Conservation (phyloP, 2,329 filamentous ascomycete genomes). For the Stagonosporopsis vannaccii region DNA sequence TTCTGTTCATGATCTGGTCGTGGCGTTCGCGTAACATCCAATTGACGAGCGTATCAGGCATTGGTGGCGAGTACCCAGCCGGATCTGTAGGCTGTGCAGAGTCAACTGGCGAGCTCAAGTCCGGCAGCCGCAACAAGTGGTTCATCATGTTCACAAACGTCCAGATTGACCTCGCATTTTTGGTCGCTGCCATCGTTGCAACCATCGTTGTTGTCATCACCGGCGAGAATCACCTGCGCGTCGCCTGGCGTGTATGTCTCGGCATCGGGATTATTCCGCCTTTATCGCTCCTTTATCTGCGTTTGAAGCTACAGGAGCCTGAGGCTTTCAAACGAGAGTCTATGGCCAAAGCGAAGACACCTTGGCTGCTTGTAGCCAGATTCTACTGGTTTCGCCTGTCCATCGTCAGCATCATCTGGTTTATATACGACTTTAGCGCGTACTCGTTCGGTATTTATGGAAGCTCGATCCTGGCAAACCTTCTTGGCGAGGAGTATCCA, state of each 20-base stretch:
- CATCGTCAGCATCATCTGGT: constrained; percentile 64
- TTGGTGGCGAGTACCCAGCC: constrained; percentile 81
- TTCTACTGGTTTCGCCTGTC: constrained; percentile 64
- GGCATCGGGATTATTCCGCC: constrained; percentile 61
- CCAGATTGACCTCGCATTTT: constrained; percentile 86
- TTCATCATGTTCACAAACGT: constrained; percentile 83
- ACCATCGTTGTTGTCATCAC: constrained; percentile 65
- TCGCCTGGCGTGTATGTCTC: constrained; percentile 82
- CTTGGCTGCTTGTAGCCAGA: constrained; percentile 54
- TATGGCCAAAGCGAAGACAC: constrained; percentile 56
- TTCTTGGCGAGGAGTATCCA: constrained; percentile 65
- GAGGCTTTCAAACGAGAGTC: constrained; percentile 61
- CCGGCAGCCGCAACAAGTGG: constrained; percentile 85
- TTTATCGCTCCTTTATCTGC: constrained; percentile 64
- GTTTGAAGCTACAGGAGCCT: constrained; percentile 61
- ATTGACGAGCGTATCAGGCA: constrained; percentile 55
- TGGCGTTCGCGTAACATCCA: neutral
- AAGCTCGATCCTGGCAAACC: constrained; percentile 72
- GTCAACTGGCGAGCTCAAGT: constrained; percentile 80
- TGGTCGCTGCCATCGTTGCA: constrained; percentile 79
- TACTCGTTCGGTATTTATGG: constrained; percentile 91
- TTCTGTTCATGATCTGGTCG: neutral
- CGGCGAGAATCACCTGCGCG: constrained; percentile 69
- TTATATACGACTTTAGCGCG: constrained; percentile 72
- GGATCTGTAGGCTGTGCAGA: constrained; percentile 86